These are phyloP conservation scores for Silene coronaria DNA, from an alignment of 179 eudicot genomes.

Conservation along the genomic window DNA sequence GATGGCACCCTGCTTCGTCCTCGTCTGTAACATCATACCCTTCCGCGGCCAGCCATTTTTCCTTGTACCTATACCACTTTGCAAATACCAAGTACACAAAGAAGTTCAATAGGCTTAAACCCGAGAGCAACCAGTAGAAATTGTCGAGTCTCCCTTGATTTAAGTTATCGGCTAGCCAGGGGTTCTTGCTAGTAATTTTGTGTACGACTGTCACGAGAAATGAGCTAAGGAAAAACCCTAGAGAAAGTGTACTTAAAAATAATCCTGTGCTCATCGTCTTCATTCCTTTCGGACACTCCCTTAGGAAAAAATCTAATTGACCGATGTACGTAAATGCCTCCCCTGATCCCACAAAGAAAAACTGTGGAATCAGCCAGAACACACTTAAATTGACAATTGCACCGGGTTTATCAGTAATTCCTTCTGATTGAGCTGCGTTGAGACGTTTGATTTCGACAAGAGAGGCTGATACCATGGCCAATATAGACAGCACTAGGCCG, in stretches of 20 bases:
- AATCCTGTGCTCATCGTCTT: constrained; percentile 64
- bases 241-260: constrained; percentile 53
- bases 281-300: constrained; percentile 73
- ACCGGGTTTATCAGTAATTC: constrained; percentile 38
- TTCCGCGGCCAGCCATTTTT: constrained; percentile 25
- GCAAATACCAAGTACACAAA: constrained; percentile 55
- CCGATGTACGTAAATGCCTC: constrained; percentile 78
- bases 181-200: constrained; percentile 40
- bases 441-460: constrained; percentile 54
- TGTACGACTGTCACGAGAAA: constrained; percentile 56
- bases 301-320: constrained; percentile 60
- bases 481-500: constrained; percentile 57
- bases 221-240: constrained; percentile 66
- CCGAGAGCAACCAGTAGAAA: constrained; percentile 63
- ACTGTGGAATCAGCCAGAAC: constrained; percentile 64
- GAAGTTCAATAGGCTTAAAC: constrained; percentile 50
- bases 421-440: constrained; percentile 16
- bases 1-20: constrained; percentile 19
- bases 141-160: constrained; percentile 60
- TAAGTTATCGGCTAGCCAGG: constrained; percentile 66
- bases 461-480: constrained; percentile 69
- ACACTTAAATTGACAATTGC: constrained; percentile 53
- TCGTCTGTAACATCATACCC: constrained; percentile 24
- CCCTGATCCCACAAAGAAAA: constrained; percentile 65
- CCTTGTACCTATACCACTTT: constrained; percentile 64